Base-by-base conservation (phyloP, 139 green algal species). In the Closterium sp. region DNA sequence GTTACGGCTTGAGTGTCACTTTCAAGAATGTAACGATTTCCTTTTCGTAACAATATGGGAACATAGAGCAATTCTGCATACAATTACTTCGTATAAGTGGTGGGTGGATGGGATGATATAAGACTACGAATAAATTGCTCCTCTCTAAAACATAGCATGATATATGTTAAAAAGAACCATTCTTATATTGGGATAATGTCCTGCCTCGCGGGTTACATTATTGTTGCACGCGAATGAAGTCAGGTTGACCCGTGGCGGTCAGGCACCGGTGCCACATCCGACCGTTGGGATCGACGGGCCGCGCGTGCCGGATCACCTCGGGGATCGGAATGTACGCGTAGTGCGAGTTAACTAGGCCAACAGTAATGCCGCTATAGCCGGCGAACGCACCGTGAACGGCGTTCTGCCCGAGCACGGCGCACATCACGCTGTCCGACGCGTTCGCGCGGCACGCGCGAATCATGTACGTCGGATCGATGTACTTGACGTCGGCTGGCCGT, bases 291-390 rank as follows among this genome's bases (percentile, higher is more conserved):
- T 94, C 85, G 1, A 94, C 92, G 81, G 25, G 31, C 23, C 88
- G 87, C 38, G 88, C 30, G n/a, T 86, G 90, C 84, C 98, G 95
- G 89, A 99, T 99, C 94, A 99, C 96, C 25, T 97, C 94, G 64
- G 96, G 97, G 89, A 98, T 98, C 88, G 97, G 97, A 34, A 98
- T 93, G 90, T 97, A 97, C 35, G 97, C 96, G 93, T 98, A 99
- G 95, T 99, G 98, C 4, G 97, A 98, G 96, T 99, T 99, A 83
- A 98, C 97, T 84, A 99, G 95, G 1, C 97, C 98, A 34, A 98
- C 96, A 0, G 97, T 99, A 90, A 98, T 95, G 88, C 96, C 97
- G 6, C 96, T 99, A 95, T 96, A 98, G 87, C 97, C 98, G 1
- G 97, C 98, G 95, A 99, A 99, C 1, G 98, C 97, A 31, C 36